phyloP scores from a whole-genome alignment of 1,139 yeast species.

The Hansenula lynferdii region DNA sequence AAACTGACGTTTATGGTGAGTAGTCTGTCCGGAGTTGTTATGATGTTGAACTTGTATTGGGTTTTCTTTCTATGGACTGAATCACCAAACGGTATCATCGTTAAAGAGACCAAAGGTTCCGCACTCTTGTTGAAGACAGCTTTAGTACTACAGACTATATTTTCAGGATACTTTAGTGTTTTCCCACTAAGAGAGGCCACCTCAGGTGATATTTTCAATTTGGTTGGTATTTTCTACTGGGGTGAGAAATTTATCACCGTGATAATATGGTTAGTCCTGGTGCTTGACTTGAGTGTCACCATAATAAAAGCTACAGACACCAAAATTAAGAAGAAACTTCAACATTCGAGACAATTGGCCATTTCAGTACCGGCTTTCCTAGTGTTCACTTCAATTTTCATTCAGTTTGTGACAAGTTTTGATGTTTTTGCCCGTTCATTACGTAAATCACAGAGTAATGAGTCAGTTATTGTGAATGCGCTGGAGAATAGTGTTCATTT shows the following conservation, averaged over 20 bases:
- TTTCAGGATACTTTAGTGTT: neutral
- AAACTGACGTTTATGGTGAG: neutral
- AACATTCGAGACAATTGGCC: conserved; percentile 1
- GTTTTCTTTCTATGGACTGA: neutral
- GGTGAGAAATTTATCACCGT: neutral
- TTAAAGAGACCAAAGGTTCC: neutral
- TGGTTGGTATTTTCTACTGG: neutral
- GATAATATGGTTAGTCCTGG: neutral
- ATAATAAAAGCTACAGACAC: neutral
- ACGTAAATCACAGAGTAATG: conserved; percentile 1
- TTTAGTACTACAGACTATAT: neutral
- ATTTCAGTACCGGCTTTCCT: neutral
- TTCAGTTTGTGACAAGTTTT: conserved; percentile 2
- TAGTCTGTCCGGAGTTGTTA: neutral
- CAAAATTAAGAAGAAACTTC: neutral
- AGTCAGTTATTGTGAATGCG: neutral
- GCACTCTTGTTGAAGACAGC: neutral
- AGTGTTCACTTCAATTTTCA: neutral
- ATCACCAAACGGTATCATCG: neutral
- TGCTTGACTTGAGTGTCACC: neutral
- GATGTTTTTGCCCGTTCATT: conserved; percentile 1
- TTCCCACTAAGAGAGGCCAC: neutral
- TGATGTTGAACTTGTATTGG: neutral
- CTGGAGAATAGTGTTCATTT: conserved; percentile 1
- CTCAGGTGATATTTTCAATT: neutral